Evolutionary conservation across 768 basidiomycete genomes (phyloP).

Genomic region (Lactarius akahatsu): DNA sequence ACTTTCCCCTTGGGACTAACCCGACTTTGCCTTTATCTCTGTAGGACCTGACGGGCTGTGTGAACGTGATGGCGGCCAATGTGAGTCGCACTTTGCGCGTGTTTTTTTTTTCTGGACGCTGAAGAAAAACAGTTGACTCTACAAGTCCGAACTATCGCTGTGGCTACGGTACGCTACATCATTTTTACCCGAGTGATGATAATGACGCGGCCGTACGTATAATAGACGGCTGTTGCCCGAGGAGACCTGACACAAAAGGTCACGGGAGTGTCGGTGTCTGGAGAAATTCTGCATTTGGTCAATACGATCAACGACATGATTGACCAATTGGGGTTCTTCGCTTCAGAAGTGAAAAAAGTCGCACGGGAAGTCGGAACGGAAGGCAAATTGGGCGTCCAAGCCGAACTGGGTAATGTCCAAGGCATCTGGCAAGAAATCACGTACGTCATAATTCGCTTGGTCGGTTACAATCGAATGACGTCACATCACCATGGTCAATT

Average conservation of each 20-base stretch:
- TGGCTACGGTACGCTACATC: conserved; percentile 68
- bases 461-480: conserved; percentile 28
- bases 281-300: conserved; percentile 94
- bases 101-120: conserved; percentile 12
- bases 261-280: conserved; percentile 85
- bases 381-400: conserved; percentile 97
- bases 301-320: conserved; percentile 96
- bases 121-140: conserved; percentile 63
- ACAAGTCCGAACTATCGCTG: conserved; percentile 91
- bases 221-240: conserved; percentile 83
- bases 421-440: conserved; percentile 99
- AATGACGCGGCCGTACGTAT: neutral
- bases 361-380: conserved; percentile 97
- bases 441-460: conserved; percentile 45
- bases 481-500: neutral
- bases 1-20: neutral
- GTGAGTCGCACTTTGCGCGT: conserved; percentile 43
- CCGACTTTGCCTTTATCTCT: conserved; percentile 24
- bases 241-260: conserved; percentile 96
- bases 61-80: conserved; percentile 94
- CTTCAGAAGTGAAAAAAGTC: conserved; percentile 87
- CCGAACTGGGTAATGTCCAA: conserved; percentile 94
- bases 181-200: conserved; percentile 1
- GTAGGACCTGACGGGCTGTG: conserved; percentile 87
- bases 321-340: conserved; percentile 66